Evolutionary conservation across 2,329 filamentous ascomycete species (phyloP).

Genomic region (Pseudogymnoascus sp.): DNA sequence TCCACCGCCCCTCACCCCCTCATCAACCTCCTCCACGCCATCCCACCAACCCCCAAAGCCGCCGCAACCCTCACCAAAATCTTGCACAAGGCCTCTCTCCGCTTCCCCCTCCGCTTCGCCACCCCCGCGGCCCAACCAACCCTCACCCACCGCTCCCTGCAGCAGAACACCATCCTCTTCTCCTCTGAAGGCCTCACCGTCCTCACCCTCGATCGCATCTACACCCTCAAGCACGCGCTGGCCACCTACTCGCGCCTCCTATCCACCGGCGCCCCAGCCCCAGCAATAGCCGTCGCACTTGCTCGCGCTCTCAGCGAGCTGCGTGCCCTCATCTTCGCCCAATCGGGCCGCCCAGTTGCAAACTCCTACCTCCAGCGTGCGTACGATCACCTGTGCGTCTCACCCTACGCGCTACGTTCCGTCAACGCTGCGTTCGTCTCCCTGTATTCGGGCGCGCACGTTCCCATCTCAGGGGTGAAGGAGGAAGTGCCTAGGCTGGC

Average conservation of each 20-base stretch:
- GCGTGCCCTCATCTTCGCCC: conserved; percentile 49
- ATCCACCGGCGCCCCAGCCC: conserved; percentile 13
- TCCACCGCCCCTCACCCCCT: conserved; percentile 15
- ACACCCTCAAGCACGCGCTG: conserved; percentile 56
- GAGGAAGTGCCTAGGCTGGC: conserved; percentile 27
- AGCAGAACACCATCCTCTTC: conserved; percentile 56
- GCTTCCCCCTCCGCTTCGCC: conserved; percentile 34
- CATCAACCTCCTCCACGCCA: conserved; percentile 37
- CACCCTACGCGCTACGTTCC: conserved; percentile 42
- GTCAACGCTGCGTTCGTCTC: conserved; percentile 50
- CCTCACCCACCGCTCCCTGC: conserved; percentile 48
- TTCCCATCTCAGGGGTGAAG: conserved; percentile 39
- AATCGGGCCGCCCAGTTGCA: conserved; percentile 41
- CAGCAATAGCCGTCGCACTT: conserved; percentile 32
- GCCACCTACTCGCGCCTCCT: conserved; percentile 46
- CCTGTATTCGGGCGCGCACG: conserved; percentile 44
- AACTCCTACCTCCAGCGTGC: conserved; percentile 45
- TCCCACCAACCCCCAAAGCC: conserved; percentile 39
- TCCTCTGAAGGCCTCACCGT: conserved; percentile 52
- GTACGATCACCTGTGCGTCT: conserved; percentile 51
- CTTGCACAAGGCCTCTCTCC: conserved; percentile 40
- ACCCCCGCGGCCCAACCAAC: conserved; percentile 39
- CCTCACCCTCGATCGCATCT: conserved; percentile 53
- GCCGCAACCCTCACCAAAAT: conserved; percentile 41
- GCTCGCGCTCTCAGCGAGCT: conserved; percentile 58